phyloP scores from a whole-genome alignment of 768 basidiomycete species.

The Amylocystis lapponica region DNA sequence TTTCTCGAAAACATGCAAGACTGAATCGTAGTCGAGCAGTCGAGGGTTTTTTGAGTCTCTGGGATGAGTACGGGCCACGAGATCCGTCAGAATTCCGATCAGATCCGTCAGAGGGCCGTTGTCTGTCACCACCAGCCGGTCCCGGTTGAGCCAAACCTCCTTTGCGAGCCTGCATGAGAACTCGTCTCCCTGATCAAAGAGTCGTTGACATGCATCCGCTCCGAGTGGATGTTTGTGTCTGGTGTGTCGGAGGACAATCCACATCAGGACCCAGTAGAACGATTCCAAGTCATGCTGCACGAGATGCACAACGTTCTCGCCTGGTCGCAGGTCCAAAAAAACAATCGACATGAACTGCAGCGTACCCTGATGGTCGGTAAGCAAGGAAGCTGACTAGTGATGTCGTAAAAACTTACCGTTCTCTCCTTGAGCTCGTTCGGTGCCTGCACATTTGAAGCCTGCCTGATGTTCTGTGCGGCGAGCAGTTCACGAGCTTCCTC shows the following conservation, averaged over 20 bases:
- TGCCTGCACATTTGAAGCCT: too few species aligned
- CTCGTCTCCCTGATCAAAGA: neutral
- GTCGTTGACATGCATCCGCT: neutral
- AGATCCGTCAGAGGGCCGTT: too few species aligned
- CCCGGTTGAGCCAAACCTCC: neutral
- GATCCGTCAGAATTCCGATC: too few species aligned
- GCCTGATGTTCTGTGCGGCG: neutral
- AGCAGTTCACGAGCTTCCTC: neutral
- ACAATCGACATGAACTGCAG: constrained; percentile 5
- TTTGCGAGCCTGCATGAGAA: neutral
- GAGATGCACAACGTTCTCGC: neutral
- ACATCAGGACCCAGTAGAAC: constrained; percentile 10
- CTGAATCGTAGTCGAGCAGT: neutral
- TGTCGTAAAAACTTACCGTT: neutral
- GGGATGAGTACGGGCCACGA: too few species aligned
- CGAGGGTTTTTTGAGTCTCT: too few species aligned
- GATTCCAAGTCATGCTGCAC: constrained; percentile 9
- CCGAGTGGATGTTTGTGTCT: neutral
- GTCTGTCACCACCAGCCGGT: too few species aligned
- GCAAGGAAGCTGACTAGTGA: neutral
- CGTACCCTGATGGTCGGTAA: constrained; percentile 1
- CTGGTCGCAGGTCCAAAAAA: neutral
- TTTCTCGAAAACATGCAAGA: neutral
- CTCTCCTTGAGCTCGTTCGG: neutral
- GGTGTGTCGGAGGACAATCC: constrained; percentile 6